Percentiles rank a stretch among this genome's conserved stretches.
Evolutionary conservation across 2,329 filamentous ascomycete species (phyloP).

Genomic region (Teratosphaeria destructans): DNA sequence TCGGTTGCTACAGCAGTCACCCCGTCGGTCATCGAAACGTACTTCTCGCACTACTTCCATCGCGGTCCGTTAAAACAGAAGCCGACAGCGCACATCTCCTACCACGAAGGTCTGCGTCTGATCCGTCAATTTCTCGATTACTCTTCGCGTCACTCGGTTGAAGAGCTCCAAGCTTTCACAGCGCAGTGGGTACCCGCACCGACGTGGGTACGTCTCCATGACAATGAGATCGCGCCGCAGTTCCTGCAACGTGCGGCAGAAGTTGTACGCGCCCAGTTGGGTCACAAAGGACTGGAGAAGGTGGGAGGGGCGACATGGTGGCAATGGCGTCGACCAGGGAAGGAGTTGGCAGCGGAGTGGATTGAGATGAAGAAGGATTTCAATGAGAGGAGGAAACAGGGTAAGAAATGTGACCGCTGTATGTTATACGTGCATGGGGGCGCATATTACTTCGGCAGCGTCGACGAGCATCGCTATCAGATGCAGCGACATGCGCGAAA

Average conservation of each 20-base stretch:
- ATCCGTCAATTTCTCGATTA: conserved; percentile 78
- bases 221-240: conserved; percentile 53
- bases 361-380: conserved; percentile 88
- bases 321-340: conserved; percentile 67
- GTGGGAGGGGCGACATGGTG: conserved; percentile 82
- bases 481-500: conserved; percentile 93
- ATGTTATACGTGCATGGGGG: conserved; percentile 94
- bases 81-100: conserved; percentile 82
- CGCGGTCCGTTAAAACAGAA: conserved; percentile 64
- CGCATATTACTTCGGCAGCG: conserved; percentile 89
- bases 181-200: conserved; percentile 84
- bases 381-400: conserved; percentile 52
- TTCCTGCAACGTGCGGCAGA: conserved; percentile 57
- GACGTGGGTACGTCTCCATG: conserved; percentile 73
- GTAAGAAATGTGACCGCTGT: conserved; percentile 54
- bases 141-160: conserved; percentile 79
- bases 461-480: conserved; percentile 96
- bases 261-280: conserved; percentile 63
- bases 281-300: conserved; percentile 58
- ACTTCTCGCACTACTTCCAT: conserved; percentile 82
- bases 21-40: conserved; percentile 76
- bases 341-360: conserved; percentile 73
- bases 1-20: conserved; percentile 75
- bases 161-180: conserved; percentile 87
- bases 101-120: conserved; percentile 82